A percentile compares a stretch with the other conserved stretches of the same genome.
Evolutionary conservation across 1,139 yeast genomes (phyloP).

Genomic region (Pneumocystis sp.): DNA sequence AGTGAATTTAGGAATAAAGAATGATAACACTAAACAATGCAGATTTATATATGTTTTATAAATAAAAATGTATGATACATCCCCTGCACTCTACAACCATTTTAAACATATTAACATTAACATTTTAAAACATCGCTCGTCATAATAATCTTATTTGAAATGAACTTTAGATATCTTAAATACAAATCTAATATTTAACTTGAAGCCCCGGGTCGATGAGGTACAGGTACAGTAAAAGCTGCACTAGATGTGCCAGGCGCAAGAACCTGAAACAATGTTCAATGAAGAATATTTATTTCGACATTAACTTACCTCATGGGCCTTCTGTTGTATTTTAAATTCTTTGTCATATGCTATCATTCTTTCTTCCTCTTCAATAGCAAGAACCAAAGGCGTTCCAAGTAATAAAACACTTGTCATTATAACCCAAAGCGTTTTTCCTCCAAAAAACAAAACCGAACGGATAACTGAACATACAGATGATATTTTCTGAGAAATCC

Average conservation of each 20-base stretch:
- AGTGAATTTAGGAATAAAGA: background rate
- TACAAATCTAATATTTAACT: background rate
- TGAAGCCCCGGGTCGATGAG: background rate
- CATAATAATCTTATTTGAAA: background rate
- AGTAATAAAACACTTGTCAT: constrained; percentile 72
- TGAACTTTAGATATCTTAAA: background rate
- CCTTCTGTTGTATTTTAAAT: constrained; percentile 1
- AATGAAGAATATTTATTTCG: background rate
- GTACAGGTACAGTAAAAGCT: background rate
- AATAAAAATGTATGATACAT: background rate
- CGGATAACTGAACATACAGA: constrained; percentile 23
- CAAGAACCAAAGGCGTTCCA: constrained; percentile 40
- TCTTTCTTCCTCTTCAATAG: constrained; percentile 84
- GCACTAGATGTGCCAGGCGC: background rate
- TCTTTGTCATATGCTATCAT: constrained; percentile 50
- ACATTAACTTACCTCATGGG: background rate
- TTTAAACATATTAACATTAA: background rate
- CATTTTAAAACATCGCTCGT: background rate
- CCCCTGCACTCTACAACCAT: background rate
- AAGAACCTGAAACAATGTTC: background rate
- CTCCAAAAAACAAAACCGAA: constrained; percentile 41
- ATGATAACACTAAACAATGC: background rate
- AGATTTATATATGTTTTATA: background rate
- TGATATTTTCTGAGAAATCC: constrained; percentile 22
- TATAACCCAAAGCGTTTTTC: constrained; percentile 67